Conservation (phyloP, 2,329 filamentous ascomycete species). For the Epichloe hybrida region DNA sequence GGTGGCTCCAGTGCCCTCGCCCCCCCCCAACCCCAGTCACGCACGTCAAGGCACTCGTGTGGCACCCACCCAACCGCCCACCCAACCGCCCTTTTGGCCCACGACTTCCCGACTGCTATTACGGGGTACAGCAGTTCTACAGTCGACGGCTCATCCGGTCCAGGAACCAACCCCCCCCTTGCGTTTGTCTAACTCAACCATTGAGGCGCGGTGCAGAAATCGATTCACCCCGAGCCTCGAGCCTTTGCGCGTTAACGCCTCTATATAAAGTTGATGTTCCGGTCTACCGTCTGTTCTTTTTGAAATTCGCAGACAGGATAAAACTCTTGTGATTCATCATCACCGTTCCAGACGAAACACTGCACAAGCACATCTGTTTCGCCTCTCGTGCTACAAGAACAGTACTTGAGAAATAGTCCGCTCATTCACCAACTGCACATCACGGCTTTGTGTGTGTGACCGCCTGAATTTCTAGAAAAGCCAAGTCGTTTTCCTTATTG, state of each 20-base stretch:
- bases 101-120: not conserved
- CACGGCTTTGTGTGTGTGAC: not conserved
- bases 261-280: slow-evolving; percentile 7
- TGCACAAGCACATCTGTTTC: not conserved
- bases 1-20: not conserved
- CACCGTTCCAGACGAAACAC: not conserved
- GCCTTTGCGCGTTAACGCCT: not conserved
- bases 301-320: not conserved
- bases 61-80: slow-evolving; percentile 1
- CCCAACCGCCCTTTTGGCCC: not conserved
- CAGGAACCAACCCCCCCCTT: slow-evolving; percentile 6
- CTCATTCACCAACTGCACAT: not conserved
- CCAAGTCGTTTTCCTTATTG: not conserved
- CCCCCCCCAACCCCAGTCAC: not conserved
- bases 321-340: not conserved
- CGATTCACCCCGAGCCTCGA: not conserved
- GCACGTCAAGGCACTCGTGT: not conserved
- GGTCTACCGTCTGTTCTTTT: not conserved
- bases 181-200: slow-evolving; percentile 4
- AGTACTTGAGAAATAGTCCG: not conserved
- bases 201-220: slow-evolving; percentile 3
- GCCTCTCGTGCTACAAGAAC: not conserved
- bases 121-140: slow-evolving; percentile 1
- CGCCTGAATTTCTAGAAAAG: not conserved
- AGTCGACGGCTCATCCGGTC: not conserved